Percentiles rank a stretch among this genome's conserved stretches.
phyloP scores from a whole-genome alignment of 202 grass and related monocot genomes.

The Musa balbisiana region DNA sequence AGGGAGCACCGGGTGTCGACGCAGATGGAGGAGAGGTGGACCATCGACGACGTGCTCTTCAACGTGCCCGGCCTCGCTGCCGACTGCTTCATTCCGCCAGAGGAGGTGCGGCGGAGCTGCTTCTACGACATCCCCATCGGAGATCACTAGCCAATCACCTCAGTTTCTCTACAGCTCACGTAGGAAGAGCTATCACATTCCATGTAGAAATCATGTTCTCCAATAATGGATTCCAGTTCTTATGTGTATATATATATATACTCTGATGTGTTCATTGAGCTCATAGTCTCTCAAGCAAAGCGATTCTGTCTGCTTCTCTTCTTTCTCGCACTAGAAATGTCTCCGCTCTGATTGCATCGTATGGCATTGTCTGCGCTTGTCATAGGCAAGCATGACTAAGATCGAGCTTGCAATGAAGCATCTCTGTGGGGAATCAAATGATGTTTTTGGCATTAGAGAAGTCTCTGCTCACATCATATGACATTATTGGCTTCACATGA shows the following conservation, averaged over 20 bases:
- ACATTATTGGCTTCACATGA: too few species aligned
- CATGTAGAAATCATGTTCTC: background rate
- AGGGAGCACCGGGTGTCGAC: constrained; percentile 61
- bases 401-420: background rate
- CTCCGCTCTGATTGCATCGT: background rate
- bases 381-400: background rate
- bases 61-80: constrained; percentile 72
- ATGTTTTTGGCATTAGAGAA: too few species aligned
- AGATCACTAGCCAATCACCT: background rate
- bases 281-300: background rate
- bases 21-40: constrained; percentile 91
- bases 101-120: constrained; percentile 68
- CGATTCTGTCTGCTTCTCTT: background rate
- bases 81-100: constrained; percentile 84
- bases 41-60: constrained; percentile 84
- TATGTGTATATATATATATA: background rate
- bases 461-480: too few species aligned
- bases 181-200: background rate
- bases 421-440: background rate
- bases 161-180: background rate
- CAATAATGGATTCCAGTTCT: too few species aligned
- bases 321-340: background rate
- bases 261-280: too few species aligned
- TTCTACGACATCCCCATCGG: constrained; percentile 35
- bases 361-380: background rate